phyloP scores from a whole-genome alignment of 257 asterid genomes.

The Craterostigma plantagineum region DNA sequence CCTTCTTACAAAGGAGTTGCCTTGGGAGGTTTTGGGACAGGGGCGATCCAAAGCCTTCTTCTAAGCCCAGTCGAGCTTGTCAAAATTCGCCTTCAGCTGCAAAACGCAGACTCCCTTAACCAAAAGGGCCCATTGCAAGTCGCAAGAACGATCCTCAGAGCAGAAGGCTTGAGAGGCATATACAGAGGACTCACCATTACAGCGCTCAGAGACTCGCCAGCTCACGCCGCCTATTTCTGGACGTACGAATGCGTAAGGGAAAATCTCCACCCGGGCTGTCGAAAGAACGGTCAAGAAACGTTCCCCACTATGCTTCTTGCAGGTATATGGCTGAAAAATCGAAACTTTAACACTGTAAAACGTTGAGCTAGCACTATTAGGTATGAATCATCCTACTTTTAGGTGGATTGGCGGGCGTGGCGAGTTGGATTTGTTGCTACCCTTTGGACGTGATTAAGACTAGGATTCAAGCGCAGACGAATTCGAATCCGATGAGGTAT shows the following conservation, averaged over 20 bases:
- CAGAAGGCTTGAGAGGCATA: slow-evolving; percentile 34
- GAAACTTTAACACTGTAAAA: no score
- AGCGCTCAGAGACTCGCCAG: slow-evolving; percentile 50
- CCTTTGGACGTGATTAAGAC: slow-evolving; percentile 70
- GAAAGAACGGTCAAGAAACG: slow-evolving; percentile 44
- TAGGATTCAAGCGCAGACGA: slow-evolving; percentile 41
- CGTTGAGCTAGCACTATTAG: no score
- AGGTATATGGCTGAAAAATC: no score
- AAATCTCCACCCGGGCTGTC: slow-evolving; percentile 62
- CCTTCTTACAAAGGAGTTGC: slow-evolving; percentile 66
- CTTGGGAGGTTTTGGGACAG: slow-evolving; percentile 75
- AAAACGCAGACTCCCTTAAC: slow-evolving; percentile 8
- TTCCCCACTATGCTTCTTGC: slow-evolving; percentile 59
- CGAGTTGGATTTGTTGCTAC: slow-evolving; percentile 66
- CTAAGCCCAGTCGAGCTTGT: slow-evolving; percentile 86
- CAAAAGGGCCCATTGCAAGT: slow-evolving; percentile 40
- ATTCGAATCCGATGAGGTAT: slow-evolving; percentile 16
- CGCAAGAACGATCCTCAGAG: slow-evolving; percentile 18
- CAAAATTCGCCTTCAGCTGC: slow-evolving; percentile 81
- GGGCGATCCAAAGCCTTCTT: slow-evolving; percentile 67
- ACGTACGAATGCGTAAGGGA: slow-evolving; percentile 52
- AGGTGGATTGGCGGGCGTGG: slow-evolving; percentile 66
- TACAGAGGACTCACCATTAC: slow-evolving; percentile 56
- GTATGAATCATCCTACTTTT: no score
- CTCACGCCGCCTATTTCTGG: slow-evolving; percentile 56